Base-by-base conservation (phyloP, 495 filamentous ascomycete species). In the Sphaerosporella brunnea region DNA sequence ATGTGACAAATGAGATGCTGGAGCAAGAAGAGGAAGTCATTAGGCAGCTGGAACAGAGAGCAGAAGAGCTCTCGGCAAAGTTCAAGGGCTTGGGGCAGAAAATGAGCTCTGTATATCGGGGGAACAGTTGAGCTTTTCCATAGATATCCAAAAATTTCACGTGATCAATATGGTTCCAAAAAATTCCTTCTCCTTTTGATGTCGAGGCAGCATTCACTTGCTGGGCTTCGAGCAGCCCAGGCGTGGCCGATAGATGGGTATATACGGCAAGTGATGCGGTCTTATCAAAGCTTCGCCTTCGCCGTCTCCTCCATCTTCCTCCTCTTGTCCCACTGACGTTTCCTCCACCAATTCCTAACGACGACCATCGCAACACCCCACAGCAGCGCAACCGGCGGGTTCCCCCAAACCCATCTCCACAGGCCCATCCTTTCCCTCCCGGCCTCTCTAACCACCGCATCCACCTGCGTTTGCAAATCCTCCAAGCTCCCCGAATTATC, bases 71-170 rank as follows among this genome's bases (percentile, higher is more conserved):
- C 23, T 86, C 95, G 63, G 77, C 75, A 26, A 74, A 84, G 44
- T 73, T 95, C 23, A 75, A 66, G 38, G 77, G 75, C 2, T 82
- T 95, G 71, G 85, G 88, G 50, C 74, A 71, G 49, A 84, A 95
- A 61, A 64, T 94, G 16, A 77, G 75, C 26, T 40, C 49, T 28
- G 15, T 58, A 21, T 23, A 40, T 34, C 18, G 46, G 21, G n/a
- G n/a, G n/a, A n/a, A n/a, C n/a, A n/a, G n/a, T n/a, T n/a, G n/a
- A n/a, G n/a, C n/a, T n/a, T n/a, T n/a, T n/a, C n/a, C n/a, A n/a
- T n/a, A n/a, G n/a, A n/a, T n/a, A n/a, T n/a, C n/a, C n/a, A n/a
- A n/a, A n/a, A n/a, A n/a, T n/a, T n/a, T n/a, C n/a, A n/a, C n/a
- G n/a, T n/a, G n/a, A n/a, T n/a, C n/a, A n/a, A n/a, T n/a, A n/a